Evolutionary conservation across 139 green algal genomes (phyloP).

Genomic region (Chlorella sp.): DNA sequence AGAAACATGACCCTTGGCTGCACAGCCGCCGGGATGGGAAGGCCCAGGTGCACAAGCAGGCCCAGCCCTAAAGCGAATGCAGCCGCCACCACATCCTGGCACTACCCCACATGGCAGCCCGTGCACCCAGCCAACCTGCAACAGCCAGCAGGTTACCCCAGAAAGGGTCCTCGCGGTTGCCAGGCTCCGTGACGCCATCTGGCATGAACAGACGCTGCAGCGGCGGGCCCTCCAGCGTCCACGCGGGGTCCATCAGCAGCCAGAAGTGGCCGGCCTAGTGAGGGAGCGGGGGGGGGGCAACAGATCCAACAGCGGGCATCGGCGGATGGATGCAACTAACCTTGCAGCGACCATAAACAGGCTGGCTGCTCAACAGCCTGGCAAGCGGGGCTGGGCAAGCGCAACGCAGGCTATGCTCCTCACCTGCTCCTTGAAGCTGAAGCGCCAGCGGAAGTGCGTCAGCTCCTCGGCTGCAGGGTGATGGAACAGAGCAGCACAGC

Average conservation of each 20-base stretch:
- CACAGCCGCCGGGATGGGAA: not conserved
- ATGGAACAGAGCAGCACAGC: not conserved
- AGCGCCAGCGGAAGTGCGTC: conserved; percentile 4
- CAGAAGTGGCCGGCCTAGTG: not conserved
- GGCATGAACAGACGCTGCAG: not conserved
- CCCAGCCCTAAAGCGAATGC: not conserved
- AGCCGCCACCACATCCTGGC: not conserved
- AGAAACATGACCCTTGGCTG: not conserved
- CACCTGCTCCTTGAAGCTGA: conserved; percentile 12
- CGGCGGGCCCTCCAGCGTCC: not conserved
- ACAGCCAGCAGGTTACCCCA: not conserved
- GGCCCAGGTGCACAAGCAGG: not conserved
- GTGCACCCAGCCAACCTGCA: not conserved
- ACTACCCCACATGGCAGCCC: not conserved
- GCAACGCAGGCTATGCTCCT: no score
- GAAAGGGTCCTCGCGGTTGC: not conserved
- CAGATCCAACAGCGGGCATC: no score
- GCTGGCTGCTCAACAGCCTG: no score
- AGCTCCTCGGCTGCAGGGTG: conserved; percentile 5
- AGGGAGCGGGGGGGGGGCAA: no score
- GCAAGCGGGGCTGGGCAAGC: no score
- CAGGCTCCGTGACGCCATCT: not conserved
- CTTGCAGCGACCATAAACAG: no score
- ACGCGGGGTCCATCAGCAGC: not conserved
- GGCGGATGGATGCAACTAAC: no score